Evolutionary conservation across 2,329 filamentous ascomycete genomes (phyloP), one percentile per base, ranked within the genome.

Genomic region (Alternaria dauci): DNA sequence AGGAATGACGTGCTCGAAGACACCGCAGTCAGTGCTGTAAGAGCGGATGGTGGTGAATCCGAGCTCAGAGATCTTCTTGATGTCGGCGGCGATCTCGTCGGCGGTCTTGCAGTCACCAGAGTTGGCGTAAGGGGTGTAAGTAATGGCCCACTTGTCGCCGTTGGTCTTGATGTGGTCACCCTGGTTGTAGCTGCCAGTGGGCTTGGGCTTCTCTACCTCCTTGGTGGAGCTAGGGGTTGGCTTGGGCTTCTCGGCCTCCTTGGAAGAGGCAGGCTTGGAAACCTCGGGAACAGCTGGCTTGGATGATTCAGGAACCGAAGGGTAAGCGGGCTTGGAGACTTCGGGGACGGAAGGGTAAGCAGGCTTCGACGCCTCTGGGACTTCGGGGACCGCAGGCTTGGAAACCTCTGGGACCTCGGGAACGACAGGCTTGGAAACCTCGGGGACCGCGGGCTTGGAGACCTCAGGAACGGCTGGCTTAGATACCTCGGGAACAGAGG

Each of bases 11-110:
- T 87, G 89, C 76, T 88, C 81, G 62, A 96, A 90, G 56, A 90
- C 90, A 80, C 87, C 85, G 86, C 94, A 98, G 86, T 97, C 94
- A 70, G 93, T 94, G 67, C 90, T 92, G 88, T 98, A 98, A 77
- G 95, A 84, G 79, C 94, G 94, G 56, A 86, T 83, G 32, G 89
- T 84, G 69, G 85, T 89, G 82, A 90, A 91, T 46, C 81, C 81
- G 60, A 81, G 78, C 47, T 71, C 69, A 51, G 78, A 74, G 71
- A 84, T 83, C 63, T 70, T 67, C 60, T 72, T 71, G 63, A 84
- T 78, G 69, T 83, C 82, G 25, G 62, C 42, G 58, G 73, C 62
- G 62, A 84, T 78, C 58, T 79, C 75, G 48, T 57, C 61, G 23
- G 72, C 72, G 47, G 76, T 69, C 72, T 82, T 82, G 80, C 82